Base-by-base conservation (phyloP, 164 flowering plant species). In the Akebia trifoliata region DNA sequence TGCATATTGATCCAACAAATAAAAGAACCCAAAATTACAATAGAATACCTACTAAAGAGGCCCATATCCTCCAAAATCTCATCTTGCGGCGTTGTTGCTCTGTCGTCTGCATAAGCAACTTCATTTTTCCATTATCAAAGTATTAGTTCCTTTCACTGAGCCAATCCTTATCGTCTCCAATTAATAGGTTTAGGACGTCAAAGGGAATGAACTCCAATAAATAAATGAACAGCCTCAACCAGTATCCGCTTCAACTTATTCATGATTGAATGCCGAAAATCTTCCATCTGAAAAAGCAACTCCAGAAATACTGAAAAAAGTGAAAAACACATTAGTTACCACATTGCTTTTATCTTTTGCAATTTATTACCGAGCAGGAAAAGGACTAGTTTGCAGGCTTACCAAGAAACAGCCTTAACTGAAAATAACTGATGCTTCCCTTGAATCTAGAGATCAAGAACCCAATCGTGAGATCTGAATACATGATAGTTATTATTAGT, bases 371-470 rank as follows among this genome's bases (percentile, higher is more conserved):
- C 52, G 21, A 44, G 29, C 6, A 9, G n/a, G n/a, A n/a, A n/a
- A n/a, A 35, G 45, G 4, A 40, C 2, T 4, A 48, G 3, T 4
- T 1, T 51, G 42, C 9, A 57, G 14, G 31, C 61, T 50, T 62
- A 69, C 76, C 76, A 21, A 73, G 62, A 59, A 69, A n/a, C 39
- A 66, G 43, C 58, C 60, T 65, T 43, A 73, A 54, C 40, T 47
- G 67, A 54, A 59, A 3, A 52, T 69, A 69, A 45, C 37, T 56
- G 17, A 66, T 8, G 6, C n/a, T 59, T 26, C 59, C 9, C 48
- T 55, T 54, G 28, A 73, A 37, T 24, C 57, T 59, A 17, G 58
- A 66, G 21, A 43, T 0, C 9, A 45, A 25, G 26, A 38, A 10
- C 50, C 20, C 26, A 17, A 55, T 34, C 24, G 42, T 29, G 37